These are phyloP conservation scores for Poronia punctata DNA, from an alignment of 495 filamentous ascomycete genomes.

Conservation along the genomic window DNA sequence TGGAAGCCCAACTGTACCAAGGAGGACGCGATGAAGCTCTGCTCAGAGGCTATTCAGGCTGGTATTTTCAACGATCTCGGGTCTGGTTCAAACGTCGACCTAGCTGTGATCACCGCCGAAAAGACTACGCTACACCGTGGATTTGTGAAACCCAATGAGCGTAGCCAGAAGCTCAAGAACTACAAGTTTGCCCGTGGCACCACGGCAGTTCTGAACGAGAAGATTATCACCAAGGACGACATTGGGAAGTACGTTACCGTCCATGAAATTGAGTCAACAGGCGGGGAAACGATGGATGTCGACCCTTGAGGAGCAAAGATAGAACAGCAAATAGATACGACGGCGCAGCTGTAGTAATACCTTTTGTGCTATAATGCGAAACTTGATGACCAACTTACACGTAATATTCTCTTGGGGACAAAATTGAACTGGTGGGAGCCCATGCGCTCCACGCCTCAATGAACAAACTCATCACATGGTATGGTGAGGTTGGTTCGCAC, in stretches of 20 bases:
- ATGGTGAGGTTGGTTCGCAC: too few species aligned
- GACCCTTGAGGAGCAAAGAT: conserved; percentile 50
- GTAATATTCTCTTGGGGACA: too few species aligned
- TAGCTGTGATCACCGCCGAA: conserved; percentile 87
- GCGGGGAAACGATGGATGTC: conserved; percentile 92
- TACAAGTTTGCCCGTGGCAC: conserved; percentile 87
- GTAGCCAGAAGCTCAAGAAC: conserved; percentile 83
- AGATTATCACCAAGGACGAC: conserved; percentile 84
- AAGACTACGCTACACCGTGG: conserved; percentile 90
- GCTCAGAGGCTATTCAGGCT: conserved; percentile 82
- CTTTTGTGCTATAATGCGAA: conserved; percentile 5
- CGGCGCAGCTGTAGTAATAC: conserved; percentile 7
- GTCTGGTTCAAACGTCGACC: conserved; percentile 93
- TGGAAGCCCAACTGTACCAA: conserved; percentile 78
- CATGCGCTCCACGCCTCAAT: too few species aligned
- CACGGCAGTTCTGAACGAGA: conserved; percentile 89
- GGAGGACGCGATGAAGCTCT: conserved; percentile 76
- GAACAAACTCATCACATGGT: too few species aligned
- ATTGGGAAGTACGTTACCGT: conserved; percentile 93
- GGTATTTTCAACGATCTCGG: conserved; percentile 99
- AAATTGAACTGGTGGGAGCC: too few species aligned
- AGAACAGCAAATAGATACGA: conserved; percentile 5
- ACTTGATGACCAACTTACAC: too few species aligned
- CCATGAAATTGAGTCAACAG: conserved; percentile 64
- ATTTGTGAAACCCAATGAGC: conserved; percentile 85